Conservation (phyloP, 352 stramenopile genomes). For the Phytophthora sp. region DNA sequence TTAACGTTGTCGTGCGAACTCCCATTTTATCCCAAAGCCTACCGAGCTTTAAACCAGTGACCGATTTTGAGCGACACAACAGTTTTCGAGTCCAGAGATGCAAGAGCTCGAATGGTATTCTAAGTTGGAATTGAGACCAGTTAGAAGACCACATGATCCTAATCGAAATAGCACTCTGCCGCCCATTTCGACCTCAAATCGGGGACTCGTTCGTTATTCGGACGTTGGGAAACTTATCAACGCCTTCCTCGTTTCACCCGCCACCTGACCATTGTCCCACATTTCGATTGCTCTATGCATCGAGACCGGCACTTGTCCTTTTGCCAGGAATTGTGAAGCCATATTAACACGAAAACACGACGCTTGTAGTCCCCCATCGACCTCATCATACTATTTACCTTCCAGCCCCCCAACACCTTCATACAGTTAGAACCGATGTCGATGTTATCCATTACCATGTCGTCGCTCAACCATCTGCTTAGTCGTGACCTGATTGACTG, state of each 20-base stretch:
- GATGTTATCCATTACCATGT: conserved; percentile 9
- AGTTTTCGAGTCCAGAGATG: neutral
- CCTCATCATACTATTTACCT: conserved; percentile 4
- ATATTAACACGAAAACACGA: neutral
- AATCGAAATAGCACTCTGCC: neutral
- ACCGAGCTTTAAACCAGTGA: too few species aligned
- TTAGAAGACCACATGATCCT: neutral
- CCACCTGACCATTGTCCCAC: conserved; percentile 26
- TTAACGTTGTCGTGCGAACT: too few species aligned
- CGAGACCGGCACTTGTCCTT: conserved; percentile 16
- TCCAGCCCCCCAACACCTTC: too few species aligned
- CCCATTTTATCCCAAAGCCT: too few species aligned
- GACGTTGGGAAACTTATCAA: conserved; percentile 32
- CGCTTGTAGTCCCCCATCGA: neutral
- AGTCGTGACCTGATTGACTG: neutral
- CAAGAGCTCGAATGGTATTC: neutral
- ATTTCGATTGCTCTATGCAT: conserved; percentile 2
- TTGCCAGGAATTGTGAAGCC: neutral
- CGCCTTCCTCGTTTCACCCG: conserved; percentile 35
- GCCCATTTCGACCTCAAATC: too few species aligned
- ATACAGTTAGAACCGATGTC: too few species aligned
- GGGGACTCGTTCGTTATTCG: conserved; percentile 11
- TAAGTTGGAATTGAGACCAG: too few species aligned
- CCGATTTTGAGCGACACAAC: too few species aligned
- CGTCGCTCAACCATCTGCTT: conserved; percentile 27